Conservation (phyloP, 1,284 basidiomycete species). For the Boletus calvinii region DNA sequence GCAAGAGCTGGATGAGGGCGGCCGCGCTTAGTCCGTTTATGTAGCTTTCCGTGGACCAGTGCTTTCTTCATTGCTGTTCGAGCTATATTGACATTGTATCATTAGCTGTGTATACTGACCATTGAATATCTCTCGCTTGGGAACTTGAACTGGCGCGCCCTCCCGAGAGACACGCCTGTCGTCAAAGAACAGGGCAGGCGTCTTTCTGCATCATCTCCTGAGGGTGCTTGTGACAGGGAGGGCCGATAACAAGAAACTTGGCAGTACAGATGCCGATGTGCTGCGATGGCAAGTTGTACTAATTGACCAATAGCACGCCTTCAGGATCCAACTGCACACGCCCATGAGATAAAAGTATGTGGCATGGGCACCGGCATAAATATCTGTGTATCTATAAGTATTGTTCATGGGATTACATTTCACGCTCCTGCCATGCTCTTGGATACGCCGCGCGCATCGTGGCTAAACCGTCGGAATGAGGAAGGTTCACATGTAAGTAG, state of each 20-base stretch:
- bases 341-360: constrained; percentile 11
- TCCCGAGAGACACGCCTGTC: not conserved
- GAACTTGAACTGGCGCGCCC: not conserved
- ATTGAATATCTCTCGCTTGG: not conserved
- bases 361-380: not conserved
- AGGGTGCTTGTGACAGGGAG: not conserved
- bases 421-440: constrained; percentile 1
- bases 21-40: constrained; percentile 7
- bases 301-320: not conserved
- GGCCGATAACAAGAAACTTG: not conserved
- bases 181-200: not conserved
- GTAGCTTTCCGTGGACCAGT: not conserved
- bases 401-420: constrained; percentile 10
- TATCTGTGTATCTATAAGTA: not conserved
- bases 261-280: not conserved
- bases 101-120: constrained; percentile 12
- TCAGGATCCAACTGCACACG: not conserved
- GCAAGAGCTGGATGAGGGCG: constrained; percentile 43
- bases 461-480: not conserved
- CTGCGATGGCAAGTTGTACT: not conserved
- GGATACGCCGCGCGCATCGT: not conserved
- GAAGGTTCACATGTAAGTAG: not conserved
- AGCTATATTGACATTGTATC: constrained; percentile 17
- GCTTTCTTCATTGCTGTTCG: constrained; percentile 4
- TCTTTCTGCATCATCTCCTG: constrained; percentile 1